Evolutionary conservation across 2,329 filamentous ascomycete species (phyloP).

Genomic region (Fusarium odoratissimum): DNA sequence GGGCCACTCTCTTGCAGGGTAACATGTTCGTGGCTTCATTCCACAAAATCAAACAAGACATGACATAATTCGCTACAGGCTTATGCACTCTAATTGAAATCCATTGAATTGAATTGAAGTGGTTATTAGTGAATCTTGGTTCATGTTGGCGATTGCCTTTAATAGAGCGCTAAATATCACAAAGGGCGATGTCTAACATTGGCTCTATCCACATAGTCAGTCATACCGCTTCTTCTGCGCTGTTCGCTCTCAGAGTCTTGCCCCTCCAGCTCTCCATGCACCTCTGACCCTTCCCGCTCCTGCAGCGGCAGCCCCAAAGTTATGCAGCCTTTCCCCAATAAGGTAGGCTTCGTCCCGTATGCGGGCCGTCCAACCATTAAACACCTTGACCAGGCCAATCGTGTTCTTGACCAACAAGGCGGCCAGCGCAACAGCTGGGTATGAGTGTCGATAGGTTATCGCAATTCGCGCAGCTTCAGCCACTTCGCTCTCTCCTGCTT

Average conservation of each 20-base stretch:
- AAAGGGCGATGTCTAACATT: conserved; percentile 7
- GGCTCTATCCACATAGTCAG: neutral
- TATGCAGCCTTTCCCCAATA: conserved; percentile 93
- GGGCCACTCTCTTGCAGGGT: conserved; percentile 24
- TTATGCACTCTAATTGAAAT: conserved; percentile 7
- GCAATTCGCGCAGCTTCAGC: conserved; percentile 46
- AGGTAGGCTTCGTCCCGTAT: conserved; percentile 96
- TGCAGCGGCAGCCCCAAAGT: conserved; percentile 73
- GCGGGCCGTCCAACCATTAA: conserved; percentile 80
- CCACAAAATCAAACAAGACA: conserved; percentile 11
- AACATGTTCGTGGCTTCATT: conserved; percentile 21
- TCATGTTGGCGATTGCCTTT: neutral
- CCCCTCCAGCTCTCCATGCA: conserved; percentile 53
- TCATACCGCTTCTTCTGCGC: conserved; percentile 1
- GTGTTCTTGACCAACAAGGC: conserved; percentile 57
- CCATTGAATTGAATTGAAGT: neutral
- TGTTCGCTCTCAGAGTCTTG: conserved; percentile 42
- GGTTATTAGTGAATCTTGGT: neutral
- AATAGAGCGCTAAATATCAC: conserved; percentile 18
- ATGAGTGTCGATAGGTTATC: conserved; percentile 70
- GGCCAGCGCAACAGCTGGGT: conserved; percentile 71
- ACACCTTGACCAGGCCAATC: conserved; percentile 67
- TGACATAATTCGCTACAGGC: conserved; percentile 19
- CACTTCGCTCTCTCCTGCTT: conserved; percentile 38
- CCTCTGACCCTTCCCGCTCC: conserved; percentile 51